Conservation (phyloP, 257 asterid genomes). For the Capsicum baccatum region DNA sequence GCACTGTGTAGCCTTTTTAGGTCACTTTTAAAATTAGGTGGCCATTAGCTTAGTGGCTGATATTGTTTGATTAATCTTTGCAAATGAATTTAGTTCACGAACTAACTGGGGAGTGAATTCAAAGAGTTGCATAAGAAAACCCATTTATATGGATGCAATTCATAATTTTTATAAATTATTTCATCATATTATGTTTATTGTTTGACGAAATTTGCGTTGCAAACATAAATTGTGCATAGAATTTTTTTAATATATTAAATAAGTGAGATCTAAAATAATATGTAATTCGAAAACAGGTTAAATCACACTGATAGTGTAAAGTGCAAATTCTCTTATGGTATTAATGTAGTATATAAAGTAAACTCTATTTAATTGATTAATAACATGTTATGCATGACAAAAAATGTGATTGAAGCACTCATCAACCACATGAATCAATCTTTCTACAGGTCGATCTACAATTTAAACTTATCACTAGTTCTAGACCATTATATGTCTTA, state of each 20-base stretch:
- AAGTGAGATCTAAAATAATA: not conserved
- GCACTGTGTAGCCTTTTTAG: not conserved
- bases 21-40: not conserved
- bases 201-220: not conserved
- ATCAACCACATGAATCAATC: not conserved
- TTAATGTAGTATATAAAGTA: not conserved
- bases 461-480: not conserved
- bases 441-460: not conserved
- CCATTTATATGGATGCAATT: not conserved
- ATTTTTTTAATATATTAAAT: not conserved
- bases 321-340: not conserved
- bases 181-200: accelerated
- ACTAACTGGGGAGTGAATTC: not conserved
- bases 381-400: not conserved
- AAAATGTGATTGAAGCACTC: not conserved
- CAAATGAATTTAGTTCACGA: not conserved
- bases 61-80: not conserved
- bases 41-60: not conserved
- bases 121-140: not conserved
- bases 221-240: not conserved
- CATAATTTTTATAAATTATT: not conserved
- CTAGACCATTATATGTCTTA: not conserved
- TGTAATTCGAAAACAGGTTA: not conserved
- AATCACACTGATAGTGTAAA: too few species aligned
- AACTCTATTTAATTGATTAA: not conserved